A percentile compares a stretch with the other conserved stretches of the same genome.
phyloP scores from a whole-genome alignment of 1,284 basidiomycete genomes.

The Lentinus polychrous region DNA sequence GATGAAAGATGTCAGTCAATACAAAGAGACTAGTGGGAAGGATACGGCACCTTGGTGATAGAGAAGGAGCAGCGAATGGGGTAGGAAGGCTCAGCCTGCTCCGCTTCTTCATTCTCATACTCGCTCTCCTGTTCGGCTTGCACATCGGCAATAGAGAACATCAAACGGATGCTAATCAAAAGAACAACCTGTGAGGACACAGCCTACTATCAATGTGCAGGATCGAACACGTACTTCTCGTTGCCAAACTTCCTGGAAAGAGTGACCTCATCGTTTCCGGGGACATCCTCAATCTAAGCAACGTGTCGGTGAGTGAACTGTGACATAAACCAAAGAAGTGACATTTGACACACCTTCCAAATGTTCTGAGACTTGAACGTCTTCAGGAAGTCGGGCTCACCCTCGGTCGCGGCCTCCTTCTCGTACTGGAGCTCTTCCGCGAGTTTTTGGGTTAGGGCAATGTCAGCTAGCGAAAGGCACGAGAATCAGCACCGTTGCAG shows the following conservation, averaged over 20 bases:
- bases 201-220: neutral
- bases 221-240: constrained; percentile 62
- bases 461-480: constrained; percentile 48
- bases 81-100: constrained; percentile 42
- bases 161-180: constrained; percentile 56
- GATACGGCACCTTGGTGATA: constrained; percentile 67
- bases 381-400: constrained; percentile 72
- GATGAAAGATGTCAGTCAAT: constrained; percentile 5
- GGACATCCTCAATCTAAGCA: constrained; percentile 61
- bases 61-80: constrained; percentile 76
- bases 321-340: neutral
- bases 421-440: constrained; percentile 85
- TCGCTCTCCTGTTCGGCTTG: constrained; percentile 43
- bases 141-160: constrained; percentile 82
- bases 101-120: constrained; percentile 31
- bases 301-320: neutral
- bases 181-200: constrained; percentile 4
- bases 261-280: constrained; percentile 79
- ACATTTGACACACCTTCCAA: constrained; percentile 57
- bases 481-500: neutral
- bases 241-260: constrained; percentile 85
- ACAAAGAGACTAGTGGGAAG: neutral
- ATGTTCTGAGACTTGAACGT: constrained; percentile 69
- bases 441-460: constrained; percentile 69
- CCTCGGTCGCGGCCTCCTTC: constrained; percentile 44